phyloP scores from a whole-genome alignment of 352 stramenopile species.

The Phytophthora pseudosyringae region DNA sequence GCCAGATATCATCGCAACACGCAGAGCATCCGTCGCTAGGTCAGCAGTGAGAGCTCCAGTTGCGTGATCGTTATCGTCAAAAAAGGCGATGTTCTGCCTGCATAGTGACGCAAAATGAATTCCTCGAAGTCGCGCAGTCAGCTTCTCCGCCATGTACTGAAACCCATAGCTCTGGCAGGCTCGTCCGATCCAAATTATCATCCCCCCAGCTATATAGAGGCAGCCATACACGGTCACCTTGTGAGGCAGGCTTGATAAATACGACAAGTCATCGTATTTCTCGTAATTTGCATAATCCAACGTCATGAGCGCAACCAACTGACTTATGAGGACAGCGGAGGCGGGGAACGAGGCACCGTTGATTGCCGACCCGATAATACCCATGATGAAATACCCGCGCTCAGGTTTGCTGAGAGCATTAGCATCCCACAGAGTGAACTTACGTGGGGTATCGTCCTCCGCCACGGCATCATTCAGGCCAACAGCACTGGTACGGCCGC shows the following conservation, averaged over 20 bases:
- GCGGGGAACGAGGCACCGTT: constrained; percentile 36
- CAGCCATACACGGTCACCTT: constrained; percentile 39
- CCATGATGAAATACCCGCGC: constrained; percentile 27
- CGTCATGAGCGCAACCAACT: constrained; percentile 37
- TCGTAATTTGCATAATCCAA: constrained; percentile 38
- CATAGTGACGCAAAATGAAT: constrained; percentile 53
- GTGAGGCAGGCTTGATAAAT: constrained; percentile 26
- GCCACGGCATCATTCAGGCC: too few relatives aligned
- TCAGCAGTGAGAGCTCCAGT: constrained; percentile 73
- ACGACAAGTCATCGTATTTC: constrained; percentile 31
- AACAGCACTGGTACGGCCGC: not conserved
- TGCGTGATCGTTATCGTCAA: constrained; percentile 63
- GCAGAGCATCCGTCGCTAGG: constrained; percentile 56
- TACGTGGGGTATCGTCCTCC: not conserved
- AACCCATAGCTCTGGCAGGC: constrained; percentile 53
- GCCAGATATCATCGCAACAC: constrained; percentile 50
- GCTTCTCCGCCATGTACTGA: constrained; percentile 56
- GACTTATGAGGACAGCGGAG: constrained; percentile 31
- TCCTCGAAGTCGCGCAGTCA: constrained; percentile 50
- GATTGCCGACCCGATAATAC: constrained; percentile 24
- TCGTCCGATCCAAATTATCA: constrained; percentile 32
- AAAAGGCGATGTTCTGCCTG: constrained; percentile 67
- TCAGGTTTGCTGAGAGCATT: constrained; percentile 31
- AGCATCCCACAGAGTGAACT: constrained; percentile 11
- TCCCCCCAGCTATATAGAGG: constrained; percentile 47